Base-by-base conservation (phyloP, 495 filamentous ascomycete genomes). In the Copromyces sp. region DNA sequence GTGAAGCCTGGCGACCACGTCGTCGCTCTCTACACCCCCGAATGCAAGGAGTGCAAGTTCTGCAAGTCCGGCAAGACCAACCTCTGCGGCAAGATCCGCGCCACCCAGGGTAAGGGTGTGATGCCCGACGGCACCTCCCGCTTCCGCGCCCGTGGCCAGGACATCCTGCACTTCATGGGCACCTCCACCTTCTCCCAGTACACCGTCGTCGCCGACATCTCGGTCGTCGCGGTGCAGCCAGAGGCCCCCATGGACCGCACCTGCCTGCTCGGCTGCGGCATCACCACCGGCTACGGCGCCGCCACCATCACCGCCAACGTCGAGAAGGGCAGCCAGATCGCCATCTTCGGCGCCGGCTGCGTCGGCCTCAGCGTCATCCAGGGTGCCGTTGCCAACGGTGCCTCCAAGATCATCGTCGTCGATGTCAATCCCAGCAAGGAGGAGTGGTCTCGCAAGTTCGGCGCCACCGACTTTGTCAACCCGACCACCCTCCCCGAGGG, bases 11-110 rank as follows among this genome's bases (percentile, higher is more conserved):
- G 93, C 71, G 93, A 95, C 83, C 89, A 96, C 80, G 95, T 99
- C 73, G 87, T 99, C 71, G 96, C 95, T 77, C 93, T 99, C 72
- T 99, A 99, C 87, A 98, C 94, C 37, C 96, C 95, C 72, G 95
- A 99, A 86, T 99, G 95, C 86, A 83, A 86, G 69, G 94, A 98
- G 81, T 99, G 95, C 90, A 99, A 99, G 84, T 98, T 99, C 90
- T 99, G 95, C 91, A 92, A 91, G 82, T 98, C 95, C 70, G 94
- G 94, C 85, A 99, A 99, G 90, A 99, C 95, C 77, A 99, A 99
- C 84, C 93, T 99, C 69, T 99, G 95, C 85, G 95, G 96, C 81
- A 98, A 98, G 88, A 99, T 99, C 84, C 92, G 95, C 76, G 93
- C 94, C 39, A 99, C 95, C 14, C 95, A 99, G 84, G 95, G 95